Percentiles rank a stretch among this genome's conserved stretches.
These are phyloP conservation scores for Hsuehochloa calcarea DNA, from an alignment of 176 grass and related monocot genomes.

Conservation along the genomic window DNA sequence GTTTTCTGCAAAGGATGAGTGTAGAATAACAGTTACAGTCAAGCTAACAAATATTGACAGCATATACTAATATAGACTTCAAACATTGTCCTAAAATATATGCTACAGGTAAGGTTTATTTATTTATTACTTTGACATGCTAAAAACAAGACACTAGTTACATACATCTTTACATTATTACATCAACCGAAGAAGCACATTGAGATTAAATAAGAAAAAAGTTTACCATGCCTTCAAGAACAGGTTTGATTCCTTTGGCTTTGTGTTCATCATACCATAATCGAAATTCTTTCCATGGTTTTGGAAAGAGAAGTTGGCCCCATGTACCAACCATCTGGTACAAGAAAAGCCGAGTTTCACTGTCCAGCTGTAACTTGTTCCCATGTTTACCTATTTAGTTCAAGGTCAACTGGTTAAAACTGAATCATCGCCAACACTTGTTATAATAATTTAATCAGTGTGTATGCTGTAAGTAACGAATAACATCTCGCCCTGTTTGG, in stretches of 20 bases:
- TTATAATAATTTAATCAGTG: background rate
- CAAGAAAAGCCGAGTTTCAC: slow-evolving; percentile 74
- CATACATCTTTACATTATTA: slow-evolving; percentile 1
- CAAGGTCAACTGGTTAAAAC: slow-evolving; percentile 34
- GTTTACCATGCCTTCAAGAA: slow-evolving; percentile 97
- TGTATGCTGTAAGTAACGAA: background rate
- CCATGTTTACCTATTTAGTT: slow-evolving; percentile 83
- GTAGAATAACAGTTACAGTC: background rate
- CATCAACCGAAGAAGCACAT: slow-evolving; percentile 20
- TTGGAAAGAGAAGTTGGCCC: slow-evolving; percentile 99
- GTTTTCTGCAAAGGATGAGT: slow-evolving; percentile 63
- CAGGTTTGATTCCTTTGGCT: slow-evolving; percentile 75
- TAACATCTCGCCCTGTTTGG: background rate
- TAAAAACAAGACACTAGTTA: slow-evolving; percentile 11
- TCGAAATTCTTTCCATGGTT: slow-evolving; percentile 97
- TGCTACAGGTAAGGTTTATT: background rate
- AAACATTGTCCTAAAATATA: slow-evolving; percentile 17
- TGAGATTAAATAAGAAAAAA: slow-evolving; percentile 20
- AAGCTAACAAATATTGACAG: slow-evolving; percentile 29
- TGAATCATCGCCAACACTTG: slow-evolving; percentile 7
- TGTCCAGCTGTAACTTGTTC: slow-evolving; percentile 80
- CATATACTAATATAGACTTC: background rate
- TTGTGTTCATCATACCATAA: slow-evolving; percentile 93
- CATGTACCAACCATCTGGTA: slow-evolving; percentile 99
- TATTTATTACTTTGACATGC: background rate